Evolutionary conservation across 345 rosid genomes (phyloP), one percentile per base, ranked within the genome.

Genomic region (thale cress (Arabidopsis thaliana)): DNA sequence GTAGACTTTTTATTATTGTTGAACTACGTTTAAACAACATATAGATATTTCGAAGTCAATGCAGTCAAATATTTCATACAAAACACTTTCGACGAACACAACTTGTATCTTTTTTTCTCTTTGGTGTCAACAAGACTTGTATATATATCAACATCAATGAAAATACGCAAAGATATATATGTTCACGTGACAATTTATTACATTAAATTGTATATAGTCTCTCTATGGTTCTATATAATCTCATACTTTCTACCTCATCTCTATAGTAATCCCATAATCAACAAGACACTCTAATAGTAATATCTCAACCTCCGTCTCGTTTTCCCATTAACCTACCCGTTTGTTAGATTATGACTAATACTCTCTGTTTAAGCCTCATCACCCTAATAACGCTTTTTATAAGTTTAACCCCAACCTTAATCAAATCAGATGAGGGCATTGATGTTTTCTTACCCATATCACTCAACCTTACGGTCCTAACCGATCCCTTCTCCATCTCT

Each of bases 401-500:
- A 49, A 25, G 38, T 56, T 14, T 57, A 48, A 48, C 2, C 32
- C 72, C 67, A 1, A 28, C 11, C 48, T 71, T 71, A 38, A 59
- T 16, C 53, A 65, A 65, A n/a, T 71, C 81, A 41, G 58, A 78
- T 3, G 77, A 51, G 3, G 37, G 51, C 69, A 78, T 66, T 72
- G 73, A 78, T 78, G 73, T 72, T 7, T 8, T 59, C 2, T 36
- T 78, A 59, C 81, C 81, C 24, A 59, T 72, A 49, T 50, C 81
- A 66, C 77, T 78, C 37, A 78, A 78, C 73, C 77, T 78, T 48
- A 78, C 81, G 49, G 73, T 91, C 72, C 77, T 53, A 6, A 30
- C 80, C 7, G 92, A 89, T 41, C 85, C 83, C 1, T 72, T 57
- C 9, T 63, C 86, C 63, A 81, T 87, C 13, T 71, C 67, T 42